A percentile compares a stretch with the other conserved stretches of the same genome.
Conservation (phyloP, 164 flowering plant species). For the Taxillus chinensis region DNA sequence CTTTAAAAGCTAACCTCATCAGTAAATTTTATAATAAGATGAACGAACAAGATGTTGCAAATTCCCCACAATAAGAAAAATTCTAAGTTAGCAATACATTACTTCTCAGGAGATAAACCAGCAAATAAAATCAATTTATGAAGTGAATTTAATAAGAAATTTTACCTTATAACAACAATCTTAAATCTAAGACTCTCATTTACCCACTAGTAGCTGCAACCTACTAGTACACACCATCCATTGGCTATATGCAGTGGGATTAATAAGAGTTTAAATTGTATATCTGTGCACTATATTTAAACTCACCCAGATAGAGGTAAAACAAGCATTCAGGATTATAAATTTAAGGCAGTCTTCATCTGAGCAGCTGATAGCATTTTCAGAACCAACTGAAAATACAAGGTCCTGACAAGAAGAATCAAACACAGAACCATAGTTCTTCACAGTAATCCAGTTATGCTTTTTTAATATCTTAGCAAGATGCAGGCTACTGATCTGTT, state of each 20-base stretch:
- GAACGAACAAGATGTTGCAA: too few relatives aligned
- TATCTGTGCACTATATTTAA: not conserved
- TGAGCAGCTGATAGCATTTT: constrained; percentile 22
- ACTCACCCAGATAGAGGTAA: constrained; percentile 49
- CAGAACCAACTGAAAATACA: constrained; percentile 31
- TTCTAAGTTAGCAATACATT: too few relatives aligned
- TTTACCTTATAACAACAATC: too few relatives aligned
- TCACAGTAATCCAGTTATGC: constrained; percentile 43
- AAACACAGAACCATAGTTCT: constrained; percentile 34
- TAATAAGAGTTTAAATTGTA: not conserved
- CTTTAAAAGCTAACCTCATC: too few relatives aligned
- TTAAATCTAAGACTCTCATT: too few relatives aligned
- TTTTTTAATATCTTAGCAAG: constrained; percentile 42
- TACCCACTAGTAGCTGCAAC: too few relatives aligned
- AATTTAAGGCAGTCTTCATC: constrained; percentile 47
- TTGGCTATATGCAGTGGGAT: not conserved
- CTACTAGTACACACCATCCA: too few relatives aligned
- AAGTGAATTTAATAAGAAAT: too few relatives aligned
- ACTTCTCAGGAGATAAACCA: too few relatives aligned
- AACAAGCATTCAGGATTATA: constrained; percentile 43
- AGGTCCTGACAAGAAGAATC: constrained; percentile 46
- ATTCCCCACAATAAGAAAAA: too few relatives aligned
- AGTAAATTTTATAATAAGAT: too few relatives aligned
- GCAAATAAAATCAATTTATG: too few relatives aligned
- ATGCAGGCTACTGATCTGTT: constrained; percentile 12